phyloP scores from a whole-genome alignment of 306 rosid species.

The Clitoria ternatea region DNA sequence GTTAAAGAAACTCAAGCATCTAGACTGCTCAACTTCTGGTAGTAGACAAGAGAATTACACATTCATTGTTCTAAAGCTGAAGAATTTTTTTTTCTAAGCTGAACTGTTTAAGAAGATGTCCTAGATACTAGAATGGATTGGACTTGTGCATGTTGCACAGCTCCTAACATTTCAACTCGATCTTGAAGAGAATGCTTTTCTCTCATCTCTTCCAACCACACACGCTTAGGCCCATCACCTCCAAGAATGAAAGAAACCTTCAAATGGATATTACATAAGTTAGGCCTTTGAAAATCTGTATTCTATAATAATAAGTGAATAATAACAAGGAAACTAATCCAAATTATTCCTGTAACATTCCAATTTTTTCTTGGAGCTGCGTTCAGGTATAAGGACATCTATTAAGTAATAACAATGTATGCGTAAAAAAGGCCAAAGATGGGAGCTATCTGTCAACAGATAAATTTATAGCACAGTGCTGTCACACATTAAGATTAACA shows the following conservation, averaged over 20 bases:
- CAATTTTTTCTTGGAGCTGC: background rate
- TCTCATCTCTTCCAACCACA: too few species aligned
- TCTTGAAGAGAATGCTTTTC: too few species aligned
- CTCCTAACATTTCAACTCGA: too few species aligned
- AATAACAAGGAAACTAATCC: background rate
- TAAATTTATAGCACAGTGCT: background rate
- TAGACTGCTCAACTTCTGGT: too few species aligned
- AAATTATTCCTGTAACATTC: background rate
- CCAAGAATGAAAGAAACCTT: conserved; percentile 84
- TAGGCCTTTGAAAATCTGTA: conserved; percentile 14
- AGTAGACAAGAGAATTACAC: too few species aligned
- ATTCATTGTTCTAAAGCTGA: background rate
- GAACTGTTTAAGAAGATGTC: conserved; percentile 80
- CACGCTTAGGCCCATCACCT: conserved; percentile 88
- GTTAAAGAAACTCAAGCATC: too few species aligned
- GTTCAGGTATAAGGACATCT: too few species aligned
- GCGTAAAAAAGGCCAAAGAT: background rate
- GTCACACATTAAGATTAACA: background rate
- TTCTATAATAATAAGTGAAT: too few species aligned
- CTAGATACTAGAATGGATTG: too few species aligned
- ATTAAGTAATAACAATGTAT: background rate
- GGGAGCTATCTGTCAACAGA: background rate
- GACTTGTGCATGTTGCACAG: too few species aligned
- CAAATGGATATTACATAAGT: conserved; percentile 24
- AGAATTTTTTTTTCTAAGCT: background rate